Evolutionary conservation across 1,284 basidiomycete species (phyloP), one percentile per base, ranked within the genome.

Genomic region (Trametes pubescens): DNA sequence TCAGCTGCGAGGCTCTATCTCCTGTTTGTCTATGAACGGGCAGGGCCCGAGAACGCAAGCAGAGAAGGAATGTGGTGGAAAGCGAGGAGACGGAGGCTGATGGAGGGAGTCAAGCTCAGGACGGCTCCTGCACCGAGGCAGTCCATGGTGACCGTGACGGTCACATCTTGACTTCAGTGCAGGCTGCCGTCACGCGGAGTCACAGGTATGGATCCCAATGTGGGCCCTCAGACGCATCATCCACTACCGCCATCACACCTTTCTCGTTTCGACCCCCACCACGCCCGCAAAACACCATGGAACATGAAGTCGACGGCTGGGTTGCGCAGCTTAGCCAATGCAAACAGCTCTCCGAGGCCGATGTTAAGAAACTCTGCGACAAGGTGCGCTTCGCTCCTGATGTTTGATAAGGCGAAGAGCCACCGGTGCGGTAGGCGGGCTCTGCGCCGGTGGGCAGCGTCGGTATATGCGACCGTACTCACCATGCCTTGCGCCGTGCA

Each of bases 281-380:
- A 52, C 62, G 43, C 38, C 47, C 57, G 26, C 57, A 69, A 71
- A 72, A 73, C 73, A 76, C 56, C 75, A 91, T 91, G 89, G 90
- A 92, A 82, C 84, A 84, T 78, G 92, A 94, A 87, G 86, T 94
- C 78, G 95, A 97, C 81, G 86, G 84, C 67, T 98, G 98, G 98
- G 97, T 99, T 78, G 89, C 95, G 69, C 96, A 99, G 79, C 89
- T 99, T 70, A 92, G 92, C 80, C 93, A 98, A 76, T 99, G 98
- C 86, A 99, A 99, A 80, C 98, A 98, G 74, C 89, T 99, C 68
- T 86, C 93, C 65, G 98, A 99, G 81, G 86, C 88, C 32, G 97
- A 99, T 80, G 95, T 99, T 67, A 99, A 99, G 87, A 91, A 91
- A 78, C 86, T 99, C 71, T 99, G 98, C 83, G 97, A 99, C 86